Evolutionary conservation across 257 asterid species (phyloP).

Genomic region (Lavandula angustifolia): DNA sequence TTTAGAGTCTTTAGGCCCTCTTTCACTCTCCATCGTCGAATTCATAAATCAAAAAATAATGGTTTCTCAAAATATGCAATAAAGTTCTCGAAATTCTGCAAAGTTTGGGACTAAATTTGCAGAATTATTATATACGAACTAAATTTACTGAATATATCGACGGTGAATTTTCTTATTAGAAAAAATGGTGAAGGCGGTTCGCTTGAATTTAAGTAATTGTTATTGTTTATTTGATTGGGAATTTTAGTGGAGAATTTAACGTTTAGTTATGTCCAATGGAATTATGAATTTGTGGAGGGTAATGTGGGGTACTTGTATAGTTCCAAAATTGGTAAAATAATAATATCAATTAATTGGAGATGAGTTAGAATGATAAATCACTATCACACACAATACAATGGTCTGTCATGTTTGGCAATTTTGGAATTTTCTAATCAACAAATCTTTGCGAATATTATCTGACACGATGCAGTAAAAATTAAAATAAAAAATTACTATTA

Average conservation of each 20-base stretch:
- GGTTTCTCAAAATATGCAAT: no score
- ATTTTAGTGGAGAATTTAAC: conserved; percentile 19
- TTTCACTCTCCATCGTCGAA: no score
- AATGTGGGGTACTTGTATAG: conserved; percentile 27
- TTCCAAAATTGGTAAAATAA: background rate
- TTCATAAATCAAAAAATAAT: no score
- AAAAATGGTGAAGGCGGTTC: no score
- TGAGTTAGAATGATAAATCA: conserved; percentile 20
- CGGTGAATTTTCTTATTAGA: no score
- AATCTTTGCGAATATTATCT: conserved; percentile 35
- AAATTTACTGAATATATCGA: no score
- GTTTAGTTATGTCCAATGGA: conserved; percentile 16
- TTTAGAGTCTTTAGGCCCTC: no score
- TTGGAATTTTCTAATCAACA: conserved; percentile 31
- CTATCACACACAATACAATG: conserved; percentile 24
- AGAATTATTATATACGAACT: no score
- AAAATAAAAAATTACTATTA: no score
- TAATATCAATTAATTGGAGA: conserved; percentile 15
- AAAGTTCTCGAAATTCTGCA: no score
- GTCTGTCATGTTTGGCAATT: conserved; percentile 21
- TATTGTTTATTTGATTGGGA: background rate
- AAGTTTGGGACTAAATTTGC: no score
- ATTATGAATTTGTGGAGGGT: conserved; percentile 25
- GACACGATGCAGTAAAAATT: conserved; percentile 4
- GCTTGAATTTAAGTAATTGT: no score